Evolutionary conservation across 768 basidiomycete species (phyloP), one percentile per base, ranked within the genome.

Genomic region (Lentinula sp.): DNA sequence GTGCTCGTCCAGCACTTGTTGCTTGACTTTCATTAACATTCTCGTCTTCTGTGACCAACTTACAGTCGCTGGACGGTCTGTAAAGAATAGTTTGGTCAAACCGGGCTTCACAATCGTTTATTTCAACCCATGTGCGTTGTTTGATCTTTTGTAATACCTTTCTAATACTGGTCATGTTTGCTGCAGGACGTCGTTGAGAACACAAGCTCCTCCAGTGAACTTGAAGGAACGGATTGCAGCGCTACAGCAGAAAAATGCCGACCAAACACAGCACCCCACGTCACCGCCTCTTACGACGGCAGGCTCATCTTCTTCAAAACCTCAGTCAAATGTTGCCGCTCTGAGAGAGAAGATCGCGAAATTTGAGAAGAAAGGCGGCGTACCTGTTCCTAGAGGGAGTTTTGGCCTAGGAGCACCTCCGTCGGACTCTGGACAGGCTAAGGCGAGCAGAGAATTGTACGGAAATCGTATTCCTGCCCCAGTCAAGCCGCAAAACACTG

Each of bases 141-240:
- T 42, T 45, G 10, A 36, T 20, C 46, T 57, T 46, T 57, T 42
- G 20, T 46, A 46, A n/a, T 43, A 12, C 6, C 28, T 42, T 33
- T 6, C 37, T 13, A 18, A 32, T 35, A 18, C 32, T 56, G 43
- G 52, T 45, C 48, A 58, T 61, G 36, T 36, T 32, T 33, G 41
- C 42, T 56, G 45, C 52, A 71, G 70, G 70, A 66, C 72, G 28
- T 72, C 68, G 58, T 68, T 76, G 39, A 72, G 66, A 54, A 56
- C 72, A 13, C 71, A 73, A 65, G 57, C 71, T 50, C 73, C 74
- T 37, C 70, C 72, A 46, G 77, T 75, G 56, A 89, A 87, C 70
- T 82, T 92, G 68, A 91, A 86, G 73, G 90, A 92, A 66, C 87
- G 91, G 58, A 92, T 93, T 64, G 91, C 91, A 16, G 90, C 90